phyloP scores from a whole-genome alignment of 371 early-diverging fungal species.

The Syncephalastrum monosporum region DNA sequence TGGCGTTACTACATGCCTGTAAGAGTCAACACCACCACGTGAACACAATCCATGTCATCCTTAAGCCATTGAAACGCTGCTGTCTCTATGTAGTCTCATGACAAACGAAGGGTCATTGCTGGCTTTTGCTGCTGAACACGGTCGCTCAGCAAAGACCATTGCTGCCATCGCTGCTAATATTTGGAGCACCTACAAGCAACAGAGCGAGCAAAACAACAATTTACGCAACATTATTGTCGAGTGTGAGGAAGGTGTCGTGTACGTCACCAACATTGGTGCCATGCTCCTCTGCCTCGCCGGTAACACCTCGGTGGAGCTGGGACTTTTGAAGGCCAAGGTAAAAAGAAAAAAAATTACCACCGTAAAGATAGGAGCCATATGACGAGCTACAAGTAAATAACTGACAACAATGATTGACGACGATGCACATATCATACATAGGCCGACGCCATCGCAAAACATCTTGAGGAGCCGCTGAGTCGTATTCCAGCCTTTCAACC shows the following conservation, averaged over 20 bases:
- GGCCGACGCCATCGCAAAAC: no score
- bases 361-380: no score
- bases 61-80: not conserved
- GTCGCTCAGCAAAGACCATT: slow-evolving; percentile 62
- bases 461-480: no score
- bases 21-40: not conserved
- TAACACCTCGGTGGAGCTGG: slow-evolving; percentile 59
- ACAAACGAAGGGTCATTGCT: slow-evolving; percentile 73
- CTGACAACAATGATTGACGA: no score
- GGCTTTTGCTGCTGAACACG: slow-evolving; percentile 67
- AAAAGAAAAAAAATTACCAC: not conserved
- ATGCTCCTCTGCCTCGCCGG: slow-evolving; percentile 77
- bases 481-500: no score
- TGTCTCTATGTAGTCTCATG: slow-evolving; percentile 50
- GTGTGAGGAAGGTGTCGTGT: slow-evolving; percentile 72
- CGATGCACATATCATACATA: no score
- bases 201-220: slow-evolving; percentile 30
- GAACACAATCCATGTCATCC: not conserved
- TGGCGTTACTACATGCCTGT: slow-evolving; percentile 16
- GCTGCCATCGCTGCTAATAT: slow-evolving; percentile 77
- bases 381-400: no score
- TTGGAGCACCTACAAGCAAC: slow-evolving; percentile 75
- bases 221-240: slow-evolving; percentile 60
- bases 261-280: slow-evolving; percentile 56
- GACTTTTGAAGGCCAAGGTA: slow-evolving; percentile 73